A percentile compares a stretch with the other conserved stretches of the same genome.
Evolutionary conservation across 768 basidiomycete genomes (phyloP).

Genomic region (Pisolithus orientalis): DNA sequence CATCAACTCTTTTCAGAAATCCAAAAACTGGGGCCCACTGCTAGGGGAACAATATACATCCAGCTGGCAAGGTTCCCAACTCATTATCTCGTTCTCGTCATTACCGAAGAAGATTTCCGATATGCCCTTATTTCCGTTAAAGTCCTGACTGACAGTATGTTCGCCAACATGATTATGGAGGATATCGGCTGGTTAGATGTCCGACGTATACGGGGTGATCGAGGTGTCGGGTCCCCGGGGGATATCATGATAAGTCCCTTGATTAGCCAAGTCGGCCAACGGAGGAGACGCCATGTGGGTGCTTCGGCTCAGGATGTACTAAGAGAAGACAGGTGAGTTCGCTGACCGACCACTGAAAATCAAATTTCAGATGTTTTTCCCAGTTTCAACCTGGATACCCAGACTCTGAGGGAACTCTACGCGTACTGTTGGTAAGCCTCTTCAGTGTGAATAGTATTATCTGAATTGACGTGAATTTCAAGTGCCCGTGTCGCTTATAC

Average conservation of each 20-base stretch:
- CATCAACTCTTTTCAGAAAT: slow-evolving; percentile 42
- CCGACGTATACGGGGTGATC: slow-evolving; percentile 52
- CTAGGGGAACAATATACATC: slow-evolving; percentile 64
- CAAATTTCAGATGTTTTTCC: not conserved
- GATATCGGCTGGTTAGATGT: slow-evolving; percentile 80
- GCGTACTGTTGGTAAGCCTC: slow-evolving; percentile 75
- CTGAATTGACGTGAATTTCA: not conserved
- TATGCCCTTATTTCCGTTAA: slow-evolving; percentile 76
- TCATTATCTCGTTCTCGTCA: slow-evolving; percentile 81
- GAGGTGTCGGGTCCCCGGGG: slow-evolving; percentile 11
- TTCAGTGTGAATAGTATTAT: not conserved
- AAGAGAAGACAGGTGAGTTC: slow-evolving; percentile 25
- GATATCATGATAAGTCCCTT: slow-evolving; percentile 9
- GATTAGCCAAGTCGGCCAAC: slow-evolving; percentile 18
- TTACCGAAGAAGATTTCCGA: slow-evolving; percentile 70
- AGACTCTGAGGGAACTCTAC: slow-evolving; percentile 71
- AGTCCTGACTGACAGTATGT: slow-evolving; percentile 47
- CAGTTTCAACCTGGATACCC: slow-evolving; percentile 63
- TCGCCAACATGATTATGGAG: slow-evolving; percentile 58
- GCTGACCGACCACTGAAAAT: slow-evolving; percentile 1
- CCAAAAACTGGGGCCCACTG: slow-evolving; percentile 59
- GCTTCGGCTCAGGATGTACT: slow-evolving; percentile 5
- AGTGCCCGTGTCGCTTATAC: slow-evolving; percentile 90
- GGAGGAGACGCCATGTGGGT: slow-evolving; percentile 22
- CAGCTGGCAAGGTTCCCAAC: slow-evolving; percentile 69